Evolutionary conservation across 1,284 basidiomycete genomes (phyloP).

Genomic region (Moniliophthora roreri): DNA sequence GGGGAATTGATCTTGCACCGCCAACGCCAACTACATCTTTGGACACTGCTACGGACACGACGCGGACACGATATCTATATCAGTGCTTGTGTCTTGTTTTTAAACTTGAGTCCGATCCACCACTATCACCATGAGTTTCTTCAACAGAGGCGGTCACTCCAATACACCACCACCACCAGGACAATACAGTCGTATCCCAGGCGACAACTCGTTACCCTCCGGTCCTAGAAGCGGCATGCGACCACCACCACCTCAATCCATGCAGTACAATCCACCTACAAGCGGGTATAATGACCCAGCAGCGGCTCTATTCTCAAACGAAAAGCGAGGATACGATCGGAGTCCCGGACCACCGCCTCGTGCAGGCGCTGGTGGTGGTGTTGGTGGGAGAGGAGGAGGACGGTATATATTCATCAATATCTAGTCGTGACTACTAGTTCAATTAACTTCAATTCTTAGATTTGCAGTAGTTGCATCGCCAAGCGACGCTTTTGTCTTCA

Average conservation of each 20-base stretch:
- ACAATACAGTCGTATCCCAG: slow-evolving; percentile 50
- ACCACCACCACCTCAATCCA: slow-evolving; percentile 32
- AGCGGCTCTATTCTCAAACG: slow-evolving; percentile 34
- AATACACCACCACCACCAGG: slow-evolving; percentile 39
- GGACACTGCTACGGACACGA: not conserved
- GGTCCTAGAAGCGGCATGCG: slow-evolving; percentile 29
- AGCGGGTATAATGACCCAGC: slow-evolving; percentile 57
- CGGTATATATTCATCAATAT: slow-evolving; percentile 33
- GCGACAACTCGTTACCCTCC: slow-evolving; percentile 28
- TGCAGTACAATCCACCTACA: slow-evolving; percentile 38
- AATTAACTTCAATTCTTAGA: slow-evolving; percentile 30
- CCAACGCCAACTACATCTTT: no score
- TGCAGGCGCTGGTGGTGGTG: slow-evolving; percentile 29
- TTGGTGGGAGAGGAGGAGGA: slow-evolving; percentile 24
- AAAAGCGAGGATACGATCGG: slow-evolving; percentile 50
- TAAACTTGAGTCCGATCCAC: not conserved
- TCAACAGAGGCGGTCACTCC: slow-evolving; percentile 37
- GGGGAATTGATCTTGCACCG: no score
- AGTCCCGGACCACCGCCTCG: slow-evolving; percentile 34
- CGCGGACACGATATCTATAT: not conserved
- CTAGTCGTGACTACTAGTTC: not conserved
- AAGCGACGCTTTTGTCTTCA: slow-evolving; percentile 68
- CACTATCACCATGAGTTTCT: slow-evolving; percentile 45
- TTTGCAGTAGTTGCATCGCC: slow-evolving; percentile 60
- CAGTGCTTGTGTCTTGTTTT: not conserved